A percentile compares a stretch with the other conserved stretches of the same genome.
These are phyloP conservation scores for Nymphaea thermarum DNA, from an alignment of 164 flowering plant genomes.

Conservation along the genomic window DNA sequence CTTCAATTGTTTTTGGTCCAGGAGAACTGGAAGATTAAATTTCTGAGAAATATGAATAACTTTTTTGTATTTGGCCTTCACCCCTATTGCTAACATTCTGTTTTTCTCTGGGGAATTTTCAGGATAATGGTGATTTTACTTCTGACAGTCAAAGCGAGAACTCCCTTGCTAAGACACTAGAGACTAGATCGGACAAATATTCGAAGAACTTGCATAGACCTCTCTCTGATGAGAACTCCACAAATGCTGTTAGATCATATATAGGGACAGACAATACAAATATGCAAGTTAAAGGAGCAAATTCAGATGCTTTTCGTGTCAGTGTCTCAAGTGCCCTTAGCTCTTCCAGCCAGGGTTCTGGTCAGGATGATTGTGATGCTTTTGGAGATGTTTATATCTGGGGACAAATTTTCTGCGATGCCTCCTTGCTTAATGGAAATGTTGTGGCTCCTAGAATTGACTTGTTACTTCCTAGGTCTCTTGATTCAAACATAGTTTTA, in stretches of 20 bases:
- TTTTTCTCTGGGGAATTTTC: constrained; percentile 5
- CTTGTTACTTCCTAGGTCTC: constrained; percentile 56
- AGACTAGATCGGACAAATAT: constrained; percentile 22
- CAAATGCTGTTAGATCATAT: neutral
- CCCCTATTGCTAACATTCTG: too few species aligned
- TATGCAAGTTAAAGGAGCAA: constrained; percentile 31
- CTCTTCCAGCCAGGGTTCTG: constrained; percentile 28
- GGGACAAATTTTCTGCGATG: constrained; percentile 35
- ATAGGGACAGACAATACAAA: constrained; percentile 3
- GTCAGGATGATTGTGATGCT: constrained; percentile 31
- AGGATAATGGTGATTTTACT: constrained; percentile 24
- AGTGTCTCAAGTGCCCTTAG: constrained; percentile 36
- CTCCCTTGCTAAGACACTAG: constrained; percentile 17
- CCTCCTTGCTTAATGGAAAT: constrained; percentile 27
- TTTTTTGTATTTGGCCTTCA: neutral
- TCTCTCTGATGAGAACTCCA: constrained; percentile 8
- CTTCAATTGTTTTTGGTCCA: too few species aligned
- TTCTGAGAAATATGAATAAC: too few species aligned
- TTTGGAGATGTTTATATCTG: constrained; percentile 30
- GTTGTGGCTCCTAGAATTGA: constrained; percentile 37
- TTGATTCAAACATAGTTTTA: constrained; percentile 73
- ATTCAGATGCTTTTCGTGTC: constrained; percentile 26
- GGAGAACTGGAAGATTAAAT: too few species aligned
- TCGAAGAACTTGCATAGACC: constrained; percentile 6
- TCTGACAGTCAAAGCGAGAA: constrained; percentile 23